These are phyloP conservation scores for Tylopilus sp. DNA, from an alignment of 1,284 basidiomycete genomes.

Conservation along the genomic window DNA sequence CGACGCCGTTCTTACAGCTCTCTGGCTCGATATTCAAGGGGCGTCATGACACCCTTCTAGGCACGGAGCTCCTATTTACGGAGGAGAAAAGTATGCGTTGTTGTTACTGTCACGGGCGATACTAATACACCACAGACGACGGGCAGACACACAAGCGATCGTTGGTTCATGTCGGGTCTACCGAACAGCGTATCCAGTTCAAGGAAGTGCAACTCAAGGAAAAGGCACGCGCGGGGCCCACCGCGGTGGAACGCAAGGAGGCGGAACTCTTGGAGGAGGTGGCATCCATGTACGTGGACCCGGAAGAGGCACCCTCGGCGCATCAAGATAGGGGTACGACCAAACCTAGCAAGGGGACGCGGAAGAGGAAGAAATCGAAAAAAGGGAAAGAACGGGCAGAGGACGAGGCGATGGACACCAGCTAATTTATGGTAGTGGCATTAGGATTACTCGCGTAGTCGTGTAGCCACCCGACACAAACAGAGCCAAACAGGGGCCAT, in stretches of 20 bases:
- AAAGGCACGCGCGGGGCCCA: slow-evolving; percentile 26
- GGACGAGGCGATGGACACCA: slow-evolving; percentile 32
- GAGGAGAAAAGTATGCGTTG: slow-evolving; percentile 63
- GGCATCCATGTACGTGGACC: slow-evolving; percentile 34
- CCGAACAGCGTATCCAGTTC: slow-evolving; percentile 73
- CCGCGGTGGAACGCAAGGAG: slow-evolving; percentile 10
- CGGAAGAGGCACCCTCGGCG: slow-evolving; percentile 4
- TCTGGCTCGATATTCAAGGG: slow-evolving; percentile 80
- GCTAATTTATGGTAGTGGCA: slow-evolving; percentile 3
- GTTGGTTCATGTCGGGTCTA: slow-evolving; percentile 64
- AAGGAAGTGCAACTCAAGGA: slow-evolving; percentile 43
- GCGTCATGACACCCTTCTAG: slow-evolving; percentile 69
- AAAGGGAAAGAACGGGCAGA: slow-evolving; percentile 43
- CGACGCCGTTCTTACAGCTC: slow-evolving; percentile 78
- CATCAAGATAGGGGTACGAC: slow-evolving; percentile 2
- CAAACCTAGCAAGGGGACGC: not conserved
- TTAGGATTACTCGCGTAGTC: no score
- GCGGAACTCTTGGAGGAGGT: slow-evolving; percentile 31
- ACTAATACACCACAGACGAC: slow-evolving; percentile 43
- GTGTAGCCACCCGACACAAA: slow-evolving; percentile 37
- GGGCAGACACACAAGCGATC: slow-evolving; percentile 58
- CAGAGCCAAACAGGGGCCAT: slow-evolving; percentile 33
- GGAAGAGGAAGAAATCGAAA: slow-evolving; percentile 30
- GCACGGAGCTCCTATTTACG: slow-evolving; percentile 78
- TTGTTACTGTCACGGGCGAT: not conserved